phyloP scores from a whole-genome alignment of 2,329 filamentous ascomycete genomes.

The Neospermospora avenae region DNA sequence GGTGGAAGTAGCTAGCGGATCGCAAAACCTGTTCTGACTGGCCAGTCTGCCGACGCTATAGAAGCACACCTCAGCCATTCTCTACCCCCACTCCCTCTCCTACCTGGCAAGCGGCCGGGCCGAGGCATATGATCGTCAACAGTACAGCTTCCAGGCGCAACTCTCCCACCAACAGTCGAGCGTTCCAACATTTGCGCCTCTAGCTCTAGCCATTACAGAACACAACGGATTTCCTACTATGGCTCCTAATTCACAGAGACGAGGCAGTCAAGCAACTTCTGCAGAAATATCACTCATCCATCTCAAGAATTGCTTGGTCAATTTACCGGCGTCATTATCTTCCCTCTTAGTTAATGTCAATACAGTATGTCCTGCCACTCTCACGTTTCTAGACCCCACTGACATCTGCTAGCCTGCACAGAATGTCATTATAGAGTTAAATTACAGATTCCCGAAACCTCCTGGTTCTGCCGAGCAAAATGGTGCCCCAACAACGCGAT shows the following conservation, averaged over 20 bases:
- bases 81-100: not conserved
- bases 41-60: not conserved
- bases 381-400: not conserved
- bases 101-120: no score
- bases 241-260: slow-evolving; percentile 26
- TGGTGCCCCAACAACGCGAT: slow-evolving; percentile 54
- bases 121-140: slow-evolving; percentile 1
- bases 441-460: slow-evolving; percentile 60
- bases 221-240: slow-evolving; percentile 10
- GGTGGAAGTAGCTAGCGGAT: not conserved
- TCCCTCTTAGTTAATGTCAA: slow-evolving; percentile 85
- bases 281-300: slow-evolving; percentile 84
- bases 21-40: not conserved
- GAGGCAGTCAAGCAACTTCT: slow-evolving; percentile 60
- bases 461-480: slow-evolving; percentile 45
- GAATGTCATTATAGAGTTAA: slow-evolving; percentile 93
- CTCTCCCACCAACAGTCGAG: no score
- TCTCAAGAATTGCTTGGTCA: slow-evolving; percentile 92
- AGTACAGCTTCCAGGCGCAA: no score
- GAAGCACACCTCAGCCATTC: not conserved
- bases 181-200: not conserved
- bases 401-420: slow-evolving; percentile 67
- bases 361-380: slow-evolving; percentile 59
- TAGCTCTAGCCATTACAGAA: not conserved
- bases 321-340: slow-evolving; percentile 81